phyloP scores from a whole-genome alignment of 352 stramenopile genomes.

The Pythium chondricola region DNA sequence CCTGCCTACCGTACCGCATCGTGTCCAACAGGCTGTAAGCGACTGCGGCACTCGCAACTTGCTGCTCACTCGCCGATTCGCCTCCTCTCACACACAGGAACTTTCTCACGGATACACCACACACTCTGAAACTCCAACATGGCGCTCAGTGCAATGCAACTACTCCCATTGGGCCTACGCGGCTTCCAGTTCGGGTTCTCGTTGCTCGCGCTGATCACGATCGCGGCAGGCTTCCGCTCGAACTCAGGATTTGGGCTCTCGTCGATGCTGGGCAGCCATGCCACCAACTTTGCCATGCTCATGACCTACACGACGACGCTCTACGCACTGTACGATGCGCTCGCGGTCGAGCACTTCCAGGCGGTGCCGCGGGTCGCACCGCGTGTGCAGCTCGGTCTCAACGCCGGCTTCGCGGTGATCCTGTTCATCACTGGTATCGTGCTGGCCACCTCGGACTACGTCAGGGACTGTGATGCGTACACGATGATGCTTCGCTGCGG shows the following conservation, averaged over 20 bases:
- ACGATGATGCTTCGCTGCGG: conserved; percentile 26
- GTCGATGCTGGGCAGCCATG: conserved; percentile 17
- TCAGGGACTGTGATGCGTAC: conserved; percentile 33
- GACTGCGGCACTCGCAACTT: too few species aligned
- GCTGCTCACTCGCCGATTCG: too few species aligned
- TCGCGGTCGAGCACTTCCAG: conserved; percentile 45
- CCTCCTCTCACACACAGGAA: too few species aligned
- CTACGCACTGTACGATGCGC: conserved; percentile 41
- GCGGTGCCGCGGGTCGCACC: conserved; percentile 21
- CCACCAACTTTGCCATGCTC: conserved; percentile 47
- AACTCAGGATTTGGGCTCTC: not conserved
- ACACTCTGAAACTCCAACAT: too few species aligned
- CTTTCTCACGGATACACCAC: too few species aligned
- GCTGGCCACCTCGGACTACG: conserved; percentile 39
- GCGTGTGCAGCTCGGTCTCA: conserved; percentile 23
- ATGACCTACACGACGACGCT: conserved; percentile 61
- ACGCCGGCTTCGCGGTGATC: conserved; percentile 30
- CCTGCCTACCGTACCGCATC: too few species aligned
- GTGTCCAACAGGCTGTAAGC: too few species aligned
- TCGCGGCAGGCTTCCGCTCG: conserved; percentile 28
- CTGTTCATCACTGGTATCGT: conserved; percentile 52
- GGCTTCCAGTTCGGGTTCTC: conserved; percentile 49
- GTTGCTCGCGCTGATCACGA: conserved; percentile 43
- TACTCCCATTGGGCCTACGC: conserved; percentile 20
- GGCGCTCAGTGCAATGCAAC: too few species aligned